Conservation (phyloP, 2,329 filamentous ascomycete genomes). For the Colletotrichum echinochloae region DNA sequence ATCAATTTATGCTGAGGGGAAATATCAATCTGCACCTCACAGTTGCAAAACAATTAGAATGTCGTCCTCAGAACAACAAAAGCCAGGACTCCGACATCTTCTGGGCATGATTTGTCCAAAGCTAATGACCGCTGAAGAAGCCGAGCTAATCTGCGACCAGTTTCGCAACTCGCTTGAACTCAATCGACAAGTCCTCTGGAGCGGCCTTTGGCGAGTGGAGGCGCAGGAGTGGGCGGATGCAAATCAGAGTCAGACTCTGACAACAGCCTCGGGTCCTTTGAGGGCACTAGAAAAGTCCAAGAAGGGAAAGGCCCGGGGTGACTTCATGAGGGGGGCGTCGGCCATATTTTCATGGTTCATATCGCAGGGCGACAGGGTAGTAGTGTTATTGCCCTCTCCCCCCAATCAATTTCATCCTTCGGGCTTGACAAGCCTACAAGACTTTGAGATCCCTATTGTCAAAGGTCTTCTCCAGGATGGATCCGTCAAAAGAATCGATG, state of each 20-base stretch:
- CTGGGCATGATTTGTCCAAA: not conserved
- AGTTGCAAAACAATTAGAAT: too few species aligned
- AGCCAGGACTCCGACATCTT: not conserved
- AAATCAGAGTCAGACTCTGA: not conserved
- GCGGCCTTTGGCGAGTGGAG: not conserved
- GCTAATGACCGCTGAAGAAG: not conserved
- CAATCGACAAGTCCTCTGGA: not conserved
- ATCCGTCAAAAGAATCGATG: not conserved
- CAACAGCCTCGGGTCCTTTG: not conserved
- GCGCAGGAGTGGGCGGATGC: not conserved
- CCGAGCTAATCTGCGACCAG: not conserved
- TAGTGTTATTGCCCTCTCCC: not conserved
- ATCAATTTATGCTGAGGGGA: not conserved
- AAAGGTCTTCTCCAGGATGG: not conserved
- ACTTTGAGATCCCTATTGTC: not conserved
- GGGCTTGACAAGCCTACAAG: not conserved
- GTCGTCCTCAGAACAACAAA: not conserved
- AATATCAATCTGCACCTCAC: not conserved
- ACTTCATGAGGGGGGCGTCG: not conserved
- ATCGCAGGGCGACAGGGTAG: not conserved
- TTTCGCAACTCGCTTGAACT: not conserved
- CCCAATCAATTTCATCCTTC: not conserved
- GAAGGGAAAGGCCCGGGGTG: not conserved
- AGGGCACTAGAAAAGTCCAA: not conserved
- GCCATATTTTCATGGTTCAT: slow-evolving; percentile 1